Percentiles rank a stretch among this genome's conserved stretches.
phyloP scores from a whole-genome alignment of 106 monocot genomes.

The Apostasia ramifera region DNA sequence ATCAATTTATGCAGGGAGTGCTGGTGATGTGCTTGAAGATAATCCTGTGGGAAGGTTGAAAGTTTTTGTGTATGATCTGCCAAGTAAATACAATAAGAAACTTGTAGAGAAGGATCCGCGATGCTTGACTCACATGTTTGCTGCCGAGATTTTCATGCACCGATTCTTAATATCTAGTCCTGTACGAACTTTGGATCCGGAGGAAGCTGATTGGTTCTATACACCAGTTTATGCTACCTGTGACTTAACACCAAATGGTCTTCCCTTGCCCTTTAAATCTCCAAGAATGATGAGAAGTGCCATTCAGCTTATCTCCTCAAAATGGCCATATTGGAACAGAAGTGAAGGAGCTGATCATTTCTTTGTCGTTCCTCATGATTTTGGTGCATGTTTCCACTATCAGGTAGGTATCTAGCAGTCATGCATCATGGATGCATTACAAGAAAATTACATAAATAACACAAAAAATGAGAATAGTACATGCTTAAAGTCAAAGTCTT shows the following conservation, averaged over 20 bases:
- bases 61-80: slow-evolving; percentile 54
- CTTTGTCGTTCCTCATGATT: slow-evolving; percentile 78
- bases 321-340: slow-evolving; percentile 87
- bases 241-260: slow-evolving; percentile 56
- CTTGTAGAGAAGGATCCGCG: slow-evolving; percentile 43
- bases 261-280: slow-evolving; percentile 76
- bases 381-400: slow-evolving; percentile 88
- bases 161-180: slow-evolving; percentile 55
- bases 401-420: slow-evolving; percentile 26
- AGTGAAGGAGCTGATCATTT: slow-evolving; percentile 72
- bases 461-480: no score
- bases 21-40: slow-evolving; percentile 60
- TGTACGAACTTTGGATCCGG: slow-evolving; percentile 54
- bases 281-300: slow-evolving; percentile 85
- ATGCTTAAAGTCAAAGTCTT: not conserved
- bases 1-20: slow-evolving; percentile 27
- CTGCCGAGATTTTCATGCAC: slow-evolving; percentile 64
- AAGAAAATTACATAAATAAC: no score
- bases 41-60: slow-evolving; percentile 56
- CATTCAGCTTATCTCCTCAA: slow-evolving; percentile 60
- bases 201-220: slow-evolving; percentile 72
- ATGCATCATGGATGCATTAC: not conserved
- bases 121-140: slow-evolving; percentile 69
- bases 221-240: slow-evolving; percentile 61
- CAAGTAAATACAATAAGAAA: slow-evolving; percentile 62